Percentiles rank a stretch among this genome's conserved stretches.
Evolutionary conservation across 2,329 filamentous ascomycete genomes (phyloP).

Genomic region (Fusarium coicis): DNA sequence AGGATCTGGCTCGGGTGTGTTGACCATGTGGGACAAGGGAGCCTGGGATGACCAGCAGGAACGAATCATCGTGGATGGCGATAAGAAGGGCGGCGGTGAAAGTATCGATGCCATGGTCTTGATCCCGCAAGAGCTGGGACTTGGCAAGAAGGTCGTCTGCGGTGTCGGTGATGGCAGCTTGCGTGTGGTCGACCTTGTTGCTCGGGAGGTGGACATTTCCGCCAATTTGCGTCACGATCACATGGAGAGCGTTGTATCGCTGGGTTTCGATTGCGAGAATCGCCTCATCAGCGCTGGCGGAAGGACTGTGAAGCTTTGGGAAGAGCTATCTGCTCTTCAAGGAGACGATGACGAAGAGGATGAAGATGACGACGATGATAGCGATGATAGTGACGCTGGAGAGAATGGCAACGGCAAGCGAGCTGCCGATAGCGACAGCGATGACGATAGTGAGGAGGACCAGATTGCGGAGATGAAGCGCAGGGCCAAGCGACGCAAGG

Average conservation of each 20-base stretch:
- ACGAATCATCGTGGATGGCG: slow-evolving; percentile 78
- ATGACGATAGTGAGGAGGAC: slow-evolving; percentile 54
- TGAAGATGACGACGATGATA: slow-evolving; percentile 60
- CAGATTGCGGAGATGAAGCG: slow-evolving; percentile 55
- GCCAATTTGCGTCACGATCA: slow-evolving; percentile 79
- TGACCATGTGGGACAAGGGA: slow-evolving; percentile 94
- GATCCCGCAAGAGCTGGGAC: slow-evolving; percentile 75
- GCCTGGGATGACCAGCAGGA: slow-evolving; percentile 97
- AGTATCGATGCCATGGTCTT: slow-evolving; percentile 82
- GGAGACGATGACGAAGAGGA: slow-evolving; percentile 51
- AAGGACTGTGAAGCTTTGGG: slow-evolving; percentile 88
- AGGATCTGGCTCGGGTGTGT: slow-evolving; percentile 78
- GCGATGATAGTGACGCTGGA: slow-evolving; percentile 58
- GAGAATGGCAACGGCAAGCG: slow-evolving; percentile 58
- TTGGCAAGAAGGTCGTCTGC: slow-evolving; percentile 79
- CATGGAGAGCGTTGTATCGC: slow-evolving; percentile 81
- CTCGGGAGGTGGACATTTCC: slow-evolving; percentile 76
- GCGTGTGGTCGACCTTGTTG: slow-evolving; percentile 78
- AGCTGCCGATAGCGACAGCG: slow-evolving; percentile 60
- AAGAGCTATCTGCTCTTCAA: slow-evolving; percentile 74
- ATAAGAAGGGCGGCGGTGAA: slow-evolving; percentile 70
- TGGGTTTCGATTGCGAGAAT: slow-evolving; percentile 86
- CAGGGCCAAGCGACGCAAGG: slow-evolving; percentile 57
- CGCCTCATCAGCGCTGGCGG: slow-evolving; percentile 93
- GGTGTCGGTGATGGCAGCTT: slow-evolving; percentile 85